These are phyloP conservation scores for Barnettozyma botsteinii DNA, from an alignment of 805 yeast species.

Conservation along the genomic window DNA sequence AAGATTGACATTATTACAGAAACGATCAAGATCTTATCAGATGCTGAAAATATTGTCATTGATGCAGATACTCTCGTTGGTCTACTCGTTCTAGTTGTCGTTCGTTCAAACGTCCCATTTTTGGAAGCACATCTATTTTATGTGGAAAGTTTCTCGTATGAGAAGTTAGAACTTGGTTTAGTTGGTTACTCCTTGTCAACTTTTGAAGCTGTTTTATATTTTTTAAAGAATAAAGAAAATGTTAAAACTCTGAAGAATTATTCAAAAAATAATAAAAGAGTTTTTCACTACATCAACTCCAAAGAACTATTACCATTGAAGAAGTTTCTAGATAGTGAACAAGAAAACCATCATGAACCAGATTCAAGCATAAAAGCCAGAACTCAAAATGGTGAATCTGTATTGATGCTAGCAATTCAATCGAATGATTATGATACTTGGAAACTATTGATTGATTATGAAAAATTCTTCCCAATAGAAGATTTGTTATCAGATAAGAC, in stretches of 20 bases:
- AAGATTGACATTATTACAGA: conserved; percentile 45
- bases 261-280: conserved; percentile 43
- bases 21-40: conserved; percentile 49
- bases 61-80: conserved; percentile 83
- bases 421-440: conserved; percentile 42
- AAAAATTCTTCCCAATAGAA: conserved; percentile 51
- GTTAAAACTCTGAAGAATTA: conserved; percentile 31
- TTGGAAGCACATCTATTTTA: conserved; percentile 62
- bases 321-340: conserved; percentile 25
- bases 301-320: conserved; percentile 25
- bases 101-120: conserved; percentile 52
- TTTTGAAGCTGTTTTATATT: conserved; percentile 72
- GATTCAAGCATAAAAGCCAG: conserved; percentile 32
- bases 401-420: conserved; percentile 56
- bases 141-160: conserved; percentile 52
- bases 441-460: conserved; percentile 40
- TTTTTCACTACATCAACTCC: conserved; percentile 48
- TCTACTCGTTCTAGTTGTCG: conserved; percentile 62
- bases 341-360: conserved; percentile 12
- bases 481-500: conserved; percentile 62
- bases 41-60: conserved; percentile 31
- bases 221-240: conserved; percentile 40
- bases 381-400: conserved; percentile 62
- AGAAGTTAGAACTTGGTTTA: conserved; percentile 49
- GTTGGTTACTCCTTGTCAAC: conserved; percentile 78